phyloP scores from a whole-genome alignment of 768 basidiomycete species.

The Amanita jacksonii region DNA sequence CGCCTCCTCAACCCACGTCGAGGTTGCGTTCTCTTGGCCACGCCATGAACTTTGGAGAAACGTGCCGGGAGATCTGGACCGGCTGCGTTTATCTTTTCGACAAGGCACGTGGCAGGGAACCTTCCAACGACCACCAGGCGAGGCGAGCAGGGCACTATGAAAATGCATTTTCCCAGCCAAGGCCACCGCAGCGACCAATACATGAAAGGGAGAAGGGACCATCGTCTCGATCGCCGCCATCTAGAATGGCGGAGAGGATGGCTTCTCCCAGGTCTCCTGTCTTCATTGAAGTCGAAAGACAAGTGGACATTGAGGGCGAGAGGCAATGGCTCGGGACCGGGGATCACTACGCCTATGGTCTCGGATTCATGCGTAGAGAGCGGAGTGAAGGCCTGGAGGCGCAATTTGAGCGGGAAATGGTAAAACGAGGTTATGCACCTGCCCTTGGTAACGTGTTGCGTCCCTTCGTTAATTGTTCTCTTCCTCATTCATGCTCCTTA shows the following conservation, averaged over 20 bases:
- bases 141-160: slow-evolving; percentile 34
- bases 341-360: slow-evolving; percentile 35
- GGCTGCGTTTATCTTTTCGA: slow-evolving; percentile 51
- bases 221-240: slow-evolving; percentile 8
- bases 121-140: slow-evolving; percentile 34
- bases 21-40: slow-evolving; percentile 49
- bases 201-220: background rate
- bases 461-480: background rate
- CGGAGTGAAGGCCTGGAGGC: slow-evolving; percentile 43
- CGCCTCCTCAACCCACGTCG: slow-evolving; percentile 33
- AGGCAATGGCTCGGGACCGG: slow-evolving; percentile 45
- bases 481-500: background rate
- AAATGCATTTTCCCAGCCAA: slow-evolving; percentile 31
- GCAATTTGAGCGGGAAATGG: slow-evolving; percentile 45
- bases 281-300: slow-evolving; percentile 30
- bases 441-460: slow-evolving; percentile 11
- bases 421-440: slow-evolving; percentile 34
- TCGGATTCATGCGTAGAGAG: slow-evolving; percentile 30
- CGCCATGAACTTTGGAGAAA: slow-evolving; percentile 63
- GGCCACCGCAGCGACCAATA: slow-evolving; percentile 12
- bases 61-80: slow-evolving; percentile 48
- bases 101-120: slow-evolving; percentile 45
- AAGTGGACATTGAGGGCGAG: slow-evolving; percentile 34
- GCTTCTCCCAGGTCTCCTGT: slow-evolving; percentile 13
- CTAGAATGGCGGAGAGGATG: background rate